Conservation (phyloP, 202 grass and related monocot species). For the Digitaria exilis region DNA sequence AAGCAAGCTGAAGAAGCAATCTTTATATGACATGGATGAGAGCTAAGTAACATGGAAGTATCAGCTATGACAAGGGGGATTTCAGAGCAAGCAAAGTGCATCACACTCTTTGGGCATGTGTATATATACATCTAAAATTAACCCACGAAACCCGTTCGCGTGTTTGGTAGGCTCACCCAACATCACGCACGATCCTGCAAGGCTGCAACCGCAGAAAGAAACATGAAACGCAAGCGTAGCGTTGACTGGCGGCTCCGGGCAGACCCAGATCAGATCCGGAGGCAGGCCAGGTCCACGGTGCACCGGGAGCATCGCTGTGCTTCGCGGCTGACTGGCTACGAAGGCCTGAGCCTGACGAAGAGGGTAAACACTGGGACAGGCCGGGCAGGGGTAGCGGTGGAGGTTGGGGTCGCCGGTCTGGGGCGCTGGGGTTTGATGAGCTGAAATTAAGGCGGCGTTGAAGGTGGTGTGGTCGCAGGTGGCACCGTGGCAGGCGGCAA, state of each 20-base stretch:
- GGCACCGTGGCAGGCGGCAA: neutral
- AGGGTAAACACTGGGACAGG: neutral
- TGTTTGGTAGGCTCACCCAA: neutral
- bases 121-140: neutral
- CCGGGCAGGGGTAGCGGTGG: neutral
- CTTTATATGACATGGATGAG: slow-evolving; percentile 14
- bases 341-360: neutral
- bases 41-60: neutral
- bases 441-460: slow-evolving; percentile 23
- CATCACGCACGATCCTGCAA: neutral
- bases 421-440: slow-evolving; percentile 33
- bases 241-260: neutral
- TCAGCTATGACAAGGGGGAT: neutral
- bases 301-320: neutral
- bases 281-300: neutral
- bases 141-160: neutral
- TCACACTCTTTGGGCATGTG: slow-evolving; percentile 29
- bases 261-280: neutral
- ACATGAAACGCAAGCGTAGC: neutral
- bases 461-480: slow-evolving; percentile 3
- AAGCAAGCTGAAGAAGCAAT: neutral
- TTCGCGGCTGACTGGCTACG: neutral
- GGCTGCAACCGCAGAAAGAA: neutral
- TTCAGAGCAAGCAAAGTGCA: neutral
- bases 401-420: neutral